Percentiles rank a stretch among this genome's conserved stretches.
Conservation (phyloP, 768 basidiomycete genomes). For the Lentinula raphanica region DNA sequence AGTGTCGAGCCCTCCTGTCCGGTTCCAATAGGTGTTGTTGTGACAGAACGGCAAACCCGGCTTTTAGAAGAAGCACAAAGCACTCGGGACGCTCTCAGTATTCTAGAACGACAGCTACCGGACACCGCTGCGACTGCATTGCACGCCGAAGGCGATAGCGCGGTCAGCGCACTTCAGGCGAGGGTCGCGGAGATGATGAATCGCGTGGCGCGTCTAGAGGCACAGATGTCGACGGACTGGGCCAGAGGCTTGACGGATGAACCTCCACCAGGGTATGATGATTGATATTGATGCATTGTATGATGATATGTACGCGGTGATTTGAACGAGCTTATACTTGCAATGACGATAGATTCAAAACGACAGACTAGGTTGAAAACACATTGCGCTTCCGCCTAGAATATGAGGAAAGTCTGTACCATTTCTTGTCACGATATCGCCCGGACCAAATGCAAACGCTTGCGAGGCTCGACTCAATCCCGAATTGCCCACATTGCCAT, state of each 20-base stretch:
- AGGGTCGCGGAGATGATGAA: conserved; percentile 25
- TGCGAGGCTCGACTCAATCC: not conserved
- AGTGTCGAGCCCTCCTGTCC: not conserved
- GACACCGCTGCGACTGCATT: no score
- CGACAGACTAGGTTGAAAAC: not conserved
- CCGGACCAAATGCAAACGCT: not conserved
- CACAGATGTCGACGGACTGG: not conserved
- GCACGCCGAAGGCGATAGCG: not conserved
- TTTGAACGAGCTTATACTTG: not conserved
- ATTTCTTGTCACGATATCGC: not conserved
- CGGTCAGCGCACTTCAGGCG: not conserved
- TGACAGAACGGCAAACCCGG: not conserved
- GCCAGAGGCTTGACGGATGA: conserved; percentile 1
- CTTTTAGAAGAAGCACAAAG: not conserved
- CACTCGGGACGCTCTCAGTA: not conserved
- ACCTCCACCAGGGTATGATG: conserved; percentile 2
- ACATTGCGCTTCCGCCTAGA: not conserved
- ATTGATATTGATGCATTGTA: no score
- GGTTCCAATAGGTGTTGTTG: not conserved
- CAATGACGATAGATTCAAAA: not conserved
- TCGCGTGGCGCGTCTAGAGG: conserved; percentile 21
- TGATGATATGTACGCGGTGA: no score
- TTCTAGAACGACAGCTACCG: not conserved
- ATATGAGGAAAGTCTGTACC: not conserved
- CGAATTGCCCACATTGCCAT: no score